Evolutionary conservation across 2,329 filamentous ascomycete genomes (phyloP).

Genomic region (Ascochyta clinopodiicola): DNA sequence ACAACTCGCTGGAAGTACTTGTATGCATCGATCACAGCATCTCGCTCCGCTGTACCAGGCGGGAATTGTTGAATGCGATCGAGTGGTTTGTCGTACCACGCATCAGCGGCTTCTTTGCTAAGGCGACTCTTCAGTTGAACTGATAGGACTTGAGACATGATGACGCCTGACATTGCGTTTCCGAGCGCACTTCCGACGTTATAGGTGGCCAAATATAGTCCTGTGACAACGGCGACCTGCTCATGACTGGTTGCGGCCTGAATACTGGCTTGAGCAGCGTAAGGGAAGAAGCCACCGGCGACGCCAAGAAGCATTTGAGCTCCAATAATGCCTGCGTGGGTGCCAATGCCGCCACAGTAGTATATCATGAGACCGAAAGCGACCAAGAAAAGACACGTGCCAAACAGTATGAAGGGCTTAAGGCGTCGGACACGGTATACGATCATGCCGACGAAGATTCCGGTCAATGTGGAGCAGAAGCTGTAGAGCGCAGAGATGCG

Average conservation of each 20-base stretch:
- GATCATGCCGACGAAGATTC: conserved; percentile 62
- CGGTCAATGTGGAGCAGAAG: conserved; percentile 64
- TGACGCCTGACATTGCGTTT: conserved; percentile 65
- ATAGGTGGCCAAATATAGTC: conserved; percentile 68
- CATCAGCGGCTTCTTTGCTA: conserved; percentile 33
- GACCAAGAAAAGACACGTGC: conserved; percentile 66
- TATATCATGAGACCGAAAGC: conserved; percentile 69
- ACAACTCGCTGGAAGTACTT: conserved; percentile 55
- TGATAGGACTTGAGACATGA: conserved; percentile 64
- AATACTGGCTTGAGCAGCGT: conserved; percentile 59
- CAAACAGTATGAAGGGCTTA: conserved; percentile 67
- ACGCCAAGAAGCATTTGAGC: conserved; percentile 68
- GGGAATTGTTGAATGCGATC: conserved; percentile 47
- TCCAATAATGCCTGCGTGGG: conserved; percentile 65
- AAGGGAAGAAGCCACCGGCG: conserved; percentile 67
- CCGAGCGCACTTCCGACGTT: conserved; percentile 68
- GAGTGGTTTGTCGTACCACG: conserved; percentile 54
- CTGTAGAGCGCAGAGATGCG: conserved; percentile 67
- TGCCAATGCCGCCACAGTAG: conserved; percentile 61
- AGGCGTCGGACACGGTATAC: conserved; percentile 63
- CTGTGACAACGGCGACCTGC: conserved; percentile 69
- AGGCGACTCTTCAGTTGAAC: conserved; percentile 49
- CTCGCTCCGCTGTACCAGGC: conserved; percentile 53
- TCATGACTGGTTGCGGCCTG: conserved; percentile 60
- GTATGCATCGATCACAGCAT: conserved; percentile 54